Evolutionary conservation across 164 flowering plant species (phyloP).

Genomic region (Stephania japonica): DNA sequence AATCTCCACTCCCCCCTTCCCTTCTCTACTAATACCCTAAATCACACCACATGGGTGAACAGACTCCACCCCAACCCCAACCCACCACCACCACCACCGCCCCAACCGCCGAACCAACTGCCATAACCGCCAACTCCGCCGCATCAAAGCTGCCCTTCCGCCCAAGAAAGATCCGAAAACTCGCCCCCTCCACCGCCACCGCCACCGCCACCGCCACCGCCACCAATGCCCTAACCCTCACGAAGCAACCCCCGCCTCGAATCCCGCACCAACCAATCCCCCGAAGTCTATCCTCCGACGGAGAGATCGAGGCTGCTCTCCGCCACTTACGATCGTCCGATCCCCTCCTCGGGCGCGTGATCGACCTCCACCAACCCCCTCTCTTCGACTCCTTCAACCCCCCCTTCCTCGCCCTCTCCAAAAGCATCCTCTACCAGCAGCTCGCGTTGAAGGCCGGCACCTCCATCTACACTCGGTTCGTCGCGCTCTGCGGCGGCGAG

Average conservation of each 20-base stretch:
- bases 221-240: background rate
- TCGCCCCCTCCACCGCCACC: constrained; percentile 18
- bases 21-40: background rate
- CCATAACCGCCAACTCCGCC: constrained; percentile 18
- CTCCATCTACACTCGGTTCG: constrained; percentile 75
- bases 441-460: constrained; percentile 91
- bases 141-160: constrained; percentile 67
- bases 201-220: constrained; percentile 2
- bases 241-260: background rate
- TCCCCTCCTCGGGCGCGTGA: constrained; percentile 51
- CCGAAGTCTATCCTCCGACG: constrained; percentile 45
- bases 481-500: constrained; percentile 82
- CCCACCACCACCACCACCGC: constrained; percentile 12
- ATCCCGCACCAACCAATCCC: constrained; percentile 17
- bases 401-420: constrained; percentile 75
- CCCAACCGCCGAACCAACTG: constrained; percentile 9
- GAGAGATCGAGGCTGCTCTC: constrained; percentile 59
- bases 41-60: constrained; percentile 19
- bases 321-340: constrained; percentile 61
- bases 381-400: constrained; percentile 57
- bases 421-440: constrained; percentile 87
- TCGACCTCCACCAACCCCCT: constrained; percentile 62
- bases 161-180: constrained; percentile 68
- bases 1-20: no score
- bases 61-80: constrained; percentile 18